A percentile compares a stretch with the other conserved stretches of the same genome.
Evolutionary conservation across 306 rosid species (phyloP).

Genomic region (Macrotyloma uniflorum): DNA sequence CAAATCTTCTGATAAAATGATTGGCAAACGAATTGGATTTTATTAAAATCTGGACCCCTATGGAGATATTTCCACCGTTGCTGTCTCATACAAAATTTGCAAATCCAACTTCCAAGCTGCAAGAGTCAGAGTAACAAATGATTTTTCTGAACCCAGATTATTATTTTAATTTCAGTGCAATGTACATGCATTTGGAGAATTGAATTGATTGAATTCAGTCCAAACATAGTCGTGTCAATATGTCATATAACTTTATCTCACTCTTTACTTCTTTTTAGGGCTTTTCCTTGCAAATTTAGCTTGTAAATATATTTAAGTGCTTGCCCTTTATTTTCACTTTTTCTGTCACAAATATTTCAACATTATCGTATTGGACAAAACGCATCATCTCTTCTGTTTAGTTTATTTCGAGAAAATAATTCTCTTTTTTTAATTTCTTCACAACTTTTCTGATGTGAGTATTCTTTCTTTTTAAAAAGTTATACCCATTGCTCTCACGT

Average conservation of each 20-base stretch:
- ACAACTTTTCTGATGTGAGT: too few species aligned
- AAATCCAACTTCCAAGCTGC: conserved; percentile 30
- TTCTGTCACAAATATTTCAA: not conserved
- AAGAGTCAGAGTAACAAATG: conserved; percentile 8
- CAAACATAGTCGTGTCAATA: not conserved
- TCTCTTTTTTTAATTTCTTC: not conserved
- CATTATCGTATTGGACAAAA: not conserved
- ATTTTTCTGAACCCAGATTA: not conserved
- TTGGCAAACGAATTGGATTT: conserved; percentile 41
- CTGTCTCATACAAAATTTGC: conserved; percentile 26
- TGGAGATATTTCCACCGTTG: conserved; percentile 20
- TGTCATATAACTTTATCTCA: not conserved
- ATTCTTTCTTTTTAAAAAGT: not conserved
- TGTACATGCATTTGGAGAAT: not conserved
- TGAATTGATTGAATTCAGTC: conserved; percentile 12
- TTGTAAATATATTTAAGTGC: not conserved
- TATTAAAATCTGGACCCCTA: conserved; percentile 36
- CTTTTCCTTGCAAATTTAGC: not conserved
- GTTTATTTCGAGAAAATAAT: not conserved
- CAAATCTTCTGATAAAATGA: conserved; percentile 41
- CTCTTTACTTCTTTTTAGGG: not conserved
- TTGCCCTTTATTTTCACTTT: not conserved
- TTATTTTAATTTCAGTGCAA: not conserved
- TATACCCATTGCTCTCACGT: not conserved
- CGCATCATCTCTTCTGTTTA: not conserved